These are phyloP conservation scores for Penicillium digitatum DNA, from an alignment of 2,329 filamentous ascomycete species.

Conservation along the genomic window DNA sequence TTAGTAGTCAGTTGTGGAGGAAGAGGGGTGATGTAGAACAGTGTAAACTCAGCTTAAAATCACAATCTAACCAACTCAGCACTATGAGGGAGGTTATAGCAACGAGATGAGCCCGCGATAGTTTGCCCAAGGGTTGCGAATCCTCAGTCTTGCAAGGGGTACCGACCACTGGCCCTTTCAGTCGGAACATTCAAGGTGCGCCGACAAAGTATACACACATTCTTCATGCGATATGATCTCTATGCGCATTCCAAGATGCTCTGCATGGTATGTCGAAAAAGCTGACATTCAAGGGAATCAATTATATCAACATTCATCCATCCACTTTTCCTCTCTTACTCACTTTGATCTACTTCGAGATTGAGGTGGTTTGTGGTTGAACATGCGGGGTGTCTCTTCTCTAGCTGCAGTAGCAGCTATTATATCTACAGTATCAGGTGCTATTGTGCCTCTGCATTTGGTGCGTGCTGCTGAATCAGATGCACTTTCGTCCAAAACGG, in stretches of 20 bases:
- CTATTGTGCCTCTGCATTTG: slow-evolving; percentile 11
- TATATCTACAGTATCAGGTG: slow-evolving; percentile 11
- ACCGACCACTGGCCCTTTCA: neutral
- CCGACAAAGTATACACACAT: slow-evolving; percentile 9
- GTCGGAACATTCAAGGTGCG: neutral
- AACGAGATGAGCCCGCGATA: neutral
- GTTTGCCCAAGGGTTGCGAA: neutral
- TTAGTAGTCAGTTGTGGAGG: neutral
- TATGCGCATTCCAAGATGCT: slow-evolving; percentile 9
- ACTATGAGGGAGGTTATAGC: too few species aligned
- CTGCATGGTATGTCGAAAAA: neutral
- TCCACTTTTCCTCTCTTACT: neutral
- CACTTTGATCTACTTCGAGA: slow-evolving; percentile 1
- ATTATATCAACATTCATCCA: neutral
- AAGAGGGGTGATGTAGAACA: neutral
- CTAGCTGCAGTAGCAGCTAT: slow-evolving; percentile 12
- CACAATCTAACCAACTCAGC: too few species aligned
- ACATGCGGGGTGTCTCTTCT: slow-evolving; percentile 17
- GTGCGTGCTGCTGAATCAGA: neutral
- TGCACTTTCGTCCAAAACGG: neutral
- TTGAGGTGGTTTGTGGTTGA: slow-evolving; percentile 7
- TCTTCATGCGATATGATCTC: slow-evolving; percentile 2
- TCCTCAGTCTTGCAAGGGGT: slow-evolving; percentile 12
- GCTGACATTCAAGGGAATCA: neutral
- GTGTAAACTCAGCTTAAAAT: neutral